These are phyloP conservation scores for Ballota nigra DNA, from an alignment of 257 asterid species.

Conservation along the genomic window DNA sequence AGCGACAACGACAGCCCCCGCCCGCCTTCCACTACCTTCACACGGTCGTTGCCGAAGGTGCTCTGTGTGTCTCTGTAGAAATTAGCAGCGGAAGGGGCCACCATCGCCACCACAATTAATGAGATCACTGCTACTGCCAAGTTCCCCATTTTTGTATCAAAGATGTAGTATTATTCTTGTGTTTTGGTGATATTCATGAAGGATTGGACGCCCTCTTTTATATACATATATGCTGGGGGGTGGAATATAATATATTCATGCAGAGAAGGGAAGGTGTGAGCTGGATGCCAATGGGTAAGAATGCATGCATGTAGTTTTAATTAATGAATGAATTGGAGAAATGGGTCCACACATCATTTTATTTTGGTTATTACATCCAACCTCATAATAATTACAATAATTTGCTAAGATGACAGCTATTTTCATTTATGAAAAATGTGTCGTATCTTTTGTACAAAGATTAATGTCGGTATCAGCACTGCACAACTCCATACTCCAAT, in stretches of 20 bases:
- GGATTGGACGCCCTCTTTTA: neutral
- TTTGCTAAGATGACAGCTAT: too few relatives aligned
- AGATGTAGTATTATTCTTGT: too few relatives aligned
- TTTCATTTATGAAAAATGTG: too few relatives aligned
- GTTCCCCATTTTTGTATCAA: neutral
- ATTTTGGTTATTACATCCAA: neutral
- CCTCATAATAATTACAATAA: too few relatives aligned
- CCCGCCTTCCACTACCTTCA: constrained; percentile 44
- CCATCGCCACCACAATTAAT: constrained; percentile 11
- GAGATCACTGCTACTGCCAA: constrained; percentile 3
- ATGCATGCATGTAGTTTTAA: too few relatives aligned
- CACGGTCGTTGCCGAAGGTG: constrained; percentile 55
- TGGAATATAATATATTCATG: neutral
- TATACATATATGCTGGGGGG: neutral
- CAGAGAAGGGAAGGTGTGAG: neutral
- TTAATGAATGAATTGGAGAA: too few relatives aligned
- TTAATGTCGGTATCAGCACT: too few relatives aligned
- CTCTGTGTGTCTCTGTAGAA: constrained; percentile 41
- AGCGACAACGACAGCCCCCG: constrained; percentile 30
- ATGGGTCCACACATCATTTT: neutral
- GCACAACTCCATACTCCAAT: too few relatives aligned
- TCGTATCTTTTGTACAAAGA: too few relatives aligned
- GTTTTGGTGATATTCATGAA: neutral
- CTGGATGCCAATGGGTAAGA: neutral
- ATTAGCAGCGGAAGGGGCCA: constrained; percentile 32